A percentile compares a stretch with the other conserved stretches of the same genome.
phyloP scores from a whole-genome alignment of 2,329 filamentous ascomycete species.

The Sporothrix mexicana region DNA sequence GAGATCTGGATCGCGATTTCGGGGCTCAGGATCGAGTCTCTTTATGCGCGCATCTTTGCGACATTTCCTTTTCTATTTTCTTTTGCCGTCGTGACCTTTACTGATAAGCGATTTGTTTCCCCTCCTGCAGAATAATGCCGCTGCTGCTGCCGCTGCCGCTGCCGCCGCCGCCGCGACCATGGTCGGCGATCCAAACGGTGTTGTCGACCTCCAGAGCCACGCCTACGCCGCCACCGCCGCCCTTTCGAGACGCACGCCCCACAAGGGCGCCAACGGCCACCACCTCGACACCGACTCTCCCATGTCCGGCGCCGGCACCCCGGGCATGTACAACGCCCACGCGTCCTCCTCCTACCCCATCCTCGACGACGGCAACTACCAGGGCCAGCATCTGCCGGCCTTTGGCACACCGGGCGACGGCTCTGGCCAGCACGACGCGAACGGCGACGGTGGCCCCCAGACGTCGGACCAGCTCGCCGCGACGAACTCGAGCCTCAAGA shows the following conservation, averaged over 20 bases:
- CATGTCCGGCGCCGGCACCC: slow-evolving; percentile 78
- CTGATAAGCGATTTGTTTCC: slow-evolving; percentile 11
- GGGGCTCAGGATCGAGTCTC: not conserved
- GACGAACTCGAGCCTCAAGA: slow-evolving; percentile 87
- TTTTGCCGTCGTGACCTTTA: not conserved
- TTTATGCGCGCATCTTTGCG: not conserved
- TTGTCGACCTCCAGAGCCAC: slow-evolving; percentile 59
- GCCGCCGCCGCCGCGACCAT: slow-evolving; percentile 38
- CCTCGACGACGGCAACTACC: slow-evolving; percentile 74
- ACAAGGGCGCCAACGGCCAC: slow-evolving; percentile 73
- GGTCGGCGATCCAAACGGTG: slow-evolving; percentile 61
- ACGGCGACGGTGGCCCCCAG: slow-evolving; percentile 63
- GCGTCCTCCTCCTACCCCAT: slow-evolving; percentile 73
- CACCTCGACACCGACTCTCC: slow-evolving; percentile 78
- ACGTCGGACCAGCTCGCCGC: slow-evolving; percentile 81
- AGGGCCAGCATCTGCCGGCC: slow-evolving; percentile 56
- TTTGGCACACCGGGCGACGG: slow-evolving; percentile 56
- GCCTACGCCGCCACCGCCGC: slow-evolving; percentile 59
- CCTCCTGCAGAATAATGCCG: slow-evolving; percentile 33
- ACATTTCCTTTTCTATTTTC: not conserved
- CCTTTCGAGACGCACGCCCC: slow-evolving; percentile 65
- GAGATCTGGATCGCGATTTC: not conserved
- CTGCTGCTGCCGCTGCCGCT: slow-evolving; percentile 34
- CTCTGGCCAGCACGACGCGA: slow-evolving; percentile 52
- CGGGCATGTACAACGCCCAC: slow-evolving; percentile 74